Evolutionary conservation across 2,329 filamentous ascomycete species (phyloP).

Genomic region (Talaromyces rugulosus): DNA sequence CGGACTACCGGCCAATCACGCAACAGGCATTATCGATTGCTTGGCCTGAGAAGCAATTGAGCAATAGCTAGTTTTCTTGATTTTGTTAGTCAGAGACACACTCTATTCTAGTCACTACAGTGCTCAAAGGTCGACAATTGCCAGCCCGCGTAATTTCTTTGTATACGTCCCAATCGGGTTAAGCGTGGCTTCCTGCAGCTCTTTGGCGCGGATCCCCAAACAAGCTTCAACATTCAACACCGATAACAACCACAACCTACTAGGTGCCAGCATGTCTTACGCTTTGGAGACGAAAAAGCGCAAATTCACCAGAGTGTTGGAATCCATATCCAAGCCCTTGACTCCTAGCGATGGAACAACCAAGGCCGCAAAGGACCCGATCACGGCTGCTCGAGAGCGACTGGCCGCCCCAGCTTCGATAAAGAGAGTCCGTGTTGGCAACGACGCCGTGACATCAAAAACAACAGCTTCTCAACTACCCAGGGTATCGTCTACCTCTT

Average conservation of each 20-base stretch:
- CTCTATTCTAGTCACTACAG: neutral
- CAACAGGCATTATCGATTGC: neutral
- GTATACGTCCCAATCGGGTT: neutral
- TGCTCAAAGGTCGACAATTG: neutral
- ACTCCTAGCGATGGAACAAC: conserved; percentile 17
- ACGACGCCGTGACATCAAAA: conserved; percentile 10
- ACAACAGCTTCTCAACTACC: conserved; percentile 16
- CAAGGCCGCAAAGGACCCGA: conserved; percentile 17
- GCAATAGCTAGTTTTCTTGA: neutral
- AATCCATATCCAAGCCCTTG: conserved; percentile 38
- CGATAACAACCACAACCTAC: neutral
- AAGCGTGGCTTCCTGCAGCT: neutral
- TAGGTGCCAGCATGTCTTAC: conserved; percentile 35
- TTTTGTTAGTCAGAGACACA: neutral
- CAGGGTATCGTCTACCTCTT: conserved; percentile 27
- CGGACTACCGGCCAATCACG: conserved; percentile 10
- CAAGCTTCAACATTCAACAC: neutral
- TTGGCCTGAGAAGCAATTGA: neutral
- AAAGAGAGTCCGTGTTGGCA: conserved; percentile 31
- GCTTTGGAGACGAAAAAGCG: conserved; percentile 44
- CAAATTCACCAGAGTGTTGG: conserved; percentile 45
- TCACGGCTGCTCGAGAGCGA: conserved; percentile 22
- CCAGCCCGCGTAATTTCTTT: neutral
- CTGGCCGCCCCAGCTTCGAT: conserved; percentile 25
- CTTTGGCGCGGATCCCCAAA: neutral